Base-by-base conservation (phyloP, 2,329 filamentous ascomycete genomes). In the Cladosporium halotolerans region DNA sequence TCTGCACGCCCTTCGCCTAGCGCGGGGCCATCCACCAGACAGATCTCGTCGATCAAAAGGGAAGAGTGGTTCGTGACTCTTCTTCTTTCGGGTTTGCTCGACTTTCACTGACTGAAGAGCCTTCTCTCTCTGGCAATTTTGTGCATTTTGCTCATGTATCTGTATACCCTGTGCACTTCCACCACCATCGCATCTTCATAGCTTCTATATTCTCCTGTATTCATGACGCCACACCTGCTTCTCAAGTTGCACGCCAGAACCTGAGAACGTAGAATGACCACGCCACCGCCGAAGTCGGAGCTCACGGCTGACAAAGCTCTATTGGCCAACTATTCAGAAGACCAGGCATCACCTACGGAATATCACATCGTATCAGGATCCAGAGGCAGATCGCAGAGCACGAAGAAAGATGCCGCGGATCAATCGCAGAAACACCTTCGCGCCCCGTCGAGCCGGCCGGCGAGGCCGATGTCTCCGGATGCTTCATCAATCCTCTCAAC, bases 391-490 rank as follows among this genome's bases (percentile, higher is more conserved):
- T 23, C 34, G 33, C 18, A 28, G 5, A 10, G 19, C 13, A 36
- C 40, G 7, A 46, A 41, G 18, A 38, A 46, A 28, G 36, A 46
- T 23, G 28, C 10, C 16, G 16, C 23, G 1, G 36, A 4, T 10
- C 10, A 40, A 10, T 47, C 43, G 5, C 33, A 23, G 4, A 53
- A 43, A 16, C 38, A 34, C 38, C 50, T 53, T 1, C 44, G 36
- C 10, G 60, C 63, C 10, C 63, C 64, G 18, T 45, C 62, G 8
- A 57, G 62, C 3, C 62, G 60, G 7, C 58, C 63, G 2, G 62
- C 66, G 18, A 67, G 72, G 45, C 68, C 71, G 5, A 52, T 72
- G 1, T 74, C 77, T 1, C 67, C 70, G 11, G 74, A 73, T 55
- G 72, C 74, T 0, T 63, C 74, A 4, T 73, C 73, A 3, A 71